phyloP scores from a whole-genome alignment of 2,329 filamentous ascomycete species.

The Neofusicoccum parvum region DNA sequence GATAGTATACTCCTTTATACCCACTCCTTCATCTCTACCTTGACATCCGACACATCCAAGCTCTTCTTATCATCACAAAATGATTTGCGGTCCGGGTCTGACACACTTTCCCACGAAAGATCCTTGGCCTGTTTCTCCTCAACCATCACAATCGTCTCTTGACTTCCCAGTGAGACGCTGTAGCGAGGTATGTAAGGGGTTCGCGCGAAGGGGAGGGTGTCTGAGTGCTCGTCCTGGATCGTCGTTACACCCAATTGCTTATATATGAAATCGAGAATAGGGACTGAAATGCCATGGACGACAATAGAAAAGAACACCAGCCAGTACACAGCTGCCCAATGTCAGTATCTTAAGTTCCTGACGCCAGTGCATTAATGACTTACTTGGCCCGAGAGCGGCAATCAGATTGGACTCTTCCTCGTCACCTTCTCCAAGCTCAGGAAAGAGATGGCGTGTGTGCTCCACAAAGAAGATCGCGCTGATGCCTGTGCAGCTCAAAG shows the following conservation, averaged over 20 bases:
- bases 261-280: conserved; percentile 46
- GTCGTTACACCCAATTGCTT: conserved; percentile 38
- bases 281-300: conserved; percentile 54
- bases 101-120: neutral
- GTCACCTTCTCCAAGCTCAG: conserved; percentile 42
- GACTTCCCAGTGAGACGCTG: neutral
- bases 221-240: neutral
- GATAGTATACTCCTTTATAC: no score
- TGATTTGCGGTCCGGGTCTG: neutral
- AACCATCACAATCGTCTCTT: conserved; percentile 27
- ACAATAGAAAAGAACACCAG: conserved; percentile 51
- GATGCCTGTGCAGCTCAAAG: conserved; percentile 35
- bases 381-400: conserved; percentile 40
- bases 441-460: conserved; percentile 48
- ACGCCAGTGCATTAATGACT: neutral
- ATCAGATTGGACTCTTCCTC: conserved; percentile 45
- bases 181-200: neutral
- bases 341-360: neutral
- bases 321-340: conserved; percentile 45
- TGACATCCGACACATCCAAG: neutral
- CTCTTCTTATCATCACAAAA: neutral
- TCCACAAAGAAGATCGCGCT: conserved; percentile 52
- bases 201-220: neutral
- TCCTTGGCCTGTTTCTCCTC: conserved; percentile 30
- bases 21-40: neutral